phyloP scores from a whole-genome alignment of 2,329 filamentous ascomycete species.

The Botrytis tulipae region DNA sequence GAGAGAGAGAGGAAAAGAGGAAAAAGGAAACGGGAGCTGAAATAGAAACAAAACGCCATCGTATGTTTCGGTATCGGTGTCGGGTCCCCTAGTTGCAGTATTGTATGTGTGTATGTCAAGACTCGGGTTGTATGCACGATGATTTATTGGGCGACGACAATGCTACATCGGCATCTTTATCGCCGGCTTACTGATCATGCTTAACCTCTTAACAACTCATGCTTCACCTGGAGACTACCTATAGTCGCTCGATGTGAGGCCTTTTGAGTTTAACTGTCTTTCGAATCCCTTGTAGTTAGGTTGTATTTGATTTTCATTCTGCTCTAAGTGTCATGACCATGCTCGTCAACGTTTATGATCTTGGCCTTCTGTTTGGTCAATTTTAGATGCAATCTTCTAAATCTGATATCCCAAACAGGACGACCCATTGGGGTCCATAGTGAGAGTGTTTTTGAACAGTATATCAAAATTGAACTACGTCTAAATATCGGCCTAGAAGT shows the following conservation, averaged over 20 bases:
- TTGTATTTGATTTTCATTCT: neutral
- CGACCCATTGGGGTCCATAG: neutral
- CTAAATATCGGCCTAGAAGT: neutral
- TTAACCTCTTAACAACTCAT: neutral
- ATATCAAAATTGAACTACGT: neutral
- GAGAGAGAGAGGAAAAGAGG: neutral
- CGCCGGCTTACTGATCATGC: neutral
- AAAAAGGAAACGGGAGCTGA: too few relatives aligned
- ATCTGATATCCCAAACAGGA: neutral
- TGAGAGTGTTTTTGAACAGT: neutral
- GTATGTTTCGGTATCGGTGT: too few relatives aligned
- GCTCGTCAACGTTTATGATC: neutral
- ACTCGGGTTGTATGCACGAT: neutral
- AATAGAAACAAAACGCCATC: too few relatives aligned
- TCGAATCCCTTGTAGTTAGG: neutral
- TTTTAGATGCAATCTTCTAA: neutral
- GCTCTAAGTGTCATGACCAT: neutral
- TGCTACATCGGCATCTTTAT: neutral
- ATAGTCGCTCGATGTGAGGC: neutral
- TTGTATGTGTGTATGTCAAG: neutral
- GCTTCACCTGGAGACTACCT: neutral
- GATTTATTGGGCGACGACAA: neutral
- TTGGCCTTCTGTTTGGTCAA: neutral
- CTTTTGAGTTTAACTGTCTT: neutral
- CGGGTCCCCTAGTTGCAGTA: too few relatives aligned